Percentiles rank a stretch among this genome's conserved stretches.
phyloP scores from a whole-genome alignment of 345 rosid species.

The Raphanus raphanistrum region DNA sequence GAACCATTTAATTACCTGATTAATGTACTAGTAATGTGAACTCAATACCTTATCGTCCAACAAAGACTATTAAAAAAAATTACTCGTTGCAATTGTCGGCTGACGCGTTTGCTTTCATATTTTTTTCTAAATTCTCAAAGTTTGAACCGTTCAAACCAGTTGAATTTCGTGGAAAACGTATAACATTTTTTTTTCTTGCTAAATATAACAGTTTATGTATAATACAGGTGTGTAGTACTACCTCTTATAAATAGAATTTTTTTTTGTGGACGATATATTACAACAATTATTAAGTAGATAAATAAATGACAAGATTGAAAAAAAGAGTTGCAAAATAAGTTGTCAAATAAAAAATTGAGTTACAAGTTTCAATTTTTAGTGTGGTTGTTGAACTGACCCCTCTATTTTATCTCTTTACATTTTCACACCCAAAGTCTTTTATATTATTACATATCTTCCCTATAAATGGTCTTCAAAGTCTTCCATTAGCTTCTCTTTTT shows the following conservation, averaged over 20 bases:
- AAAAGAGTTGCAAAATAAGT: not conserved
- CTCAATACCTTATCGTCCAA: not conserved
- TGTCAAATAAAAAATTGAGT: not conserved
- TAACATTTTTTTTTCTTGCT: not conserved
- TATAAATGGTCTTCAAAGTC: constrained; percentile 45
- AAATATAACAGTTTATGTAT: not conserved
- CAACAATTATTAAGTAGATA: no score
- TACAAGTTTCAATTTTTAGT: constrained; percentile 6
- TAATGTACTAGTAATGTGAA: not conserved
- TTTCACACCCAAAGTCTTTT: constrained; percentile 17
- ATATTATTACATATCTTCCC: constrained; percentile 22
- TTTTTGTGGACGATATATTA: no score
- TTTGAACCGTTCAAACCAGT: not conserved
- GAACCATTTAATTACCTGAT: not conserved
- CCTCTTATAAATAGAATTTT: no score
- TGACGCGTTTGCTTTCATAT: not conserved
- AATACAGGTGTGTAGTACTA: no score
- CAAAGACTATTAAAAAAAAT: not conserved
- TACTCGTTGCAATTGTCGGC: not conserved
- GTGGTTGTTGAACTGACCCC: constrained; percentile 28
- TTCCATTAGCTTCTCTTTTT: constrained; percentile 19
- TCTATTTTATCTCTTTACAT: constrained; percentile 13
- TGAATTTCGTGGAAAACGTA: not conserved
- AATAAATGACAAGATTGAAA: not conserved
- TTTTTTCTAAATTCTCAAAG: not conserved